Evolutionary conservation across 768 basidiomycete species (phyloP).

Genomic region (Hydnomerulius pinastri): DNA sequence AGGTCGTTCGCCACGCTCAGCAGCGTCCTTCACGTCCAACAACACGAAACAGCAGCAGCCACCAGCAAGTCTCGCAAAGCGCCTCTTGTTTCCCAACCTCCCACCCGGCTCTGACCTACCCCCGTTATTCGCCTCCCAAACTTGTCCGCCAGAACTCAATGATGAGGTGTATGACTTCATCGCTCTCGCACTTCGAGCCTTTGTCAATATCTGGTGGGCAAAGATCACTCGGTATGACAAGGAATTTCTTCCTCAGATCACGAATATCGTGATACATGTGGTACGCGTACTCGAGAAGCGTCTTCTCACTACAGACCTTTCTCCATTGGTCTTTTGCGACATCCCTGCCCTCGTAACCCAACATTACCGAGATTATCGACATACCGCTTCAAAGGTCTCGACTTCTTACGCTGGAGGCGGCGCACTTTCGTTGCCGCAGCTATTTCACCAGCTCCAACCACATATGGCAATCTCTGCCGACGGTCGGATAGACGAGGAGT

Average conservation of each 20-base stretch:
- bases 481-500: slow-evolving; percentile 69
- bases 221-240: slow-evolving; percentile 83
- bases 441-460: slow-evolving; percentile 83
- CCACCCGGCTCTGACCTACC: slow-evolving; percentile 48
- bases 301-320: slow-evolving; percentile 53
- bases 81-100: slow-evolving; percentile 65
- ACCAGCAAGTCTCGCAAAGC: slow-evolving; percentile 46
- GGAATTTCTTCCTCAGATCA: slow-evolving; percentile 75
- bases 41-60: slow-evolving; percentile 20
- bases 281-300: slow-evolving; percentile 63
- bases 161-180: slow-evolving; percentile 67
- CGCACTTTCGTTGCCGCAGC: slow-evolving; percentile 56
- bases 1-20: slow-evolving; percentile 22
- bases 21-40: slow-evolving; percentile 24
- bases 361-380: slow-evolving; percentile 79
- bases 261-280: slow-evolving; percentile 57
- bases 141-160: slow-evolving; percentile 55
- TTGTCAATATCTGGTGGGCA: slow-evolving; percentile 84
- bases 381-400: slow-evolving; percentile 58
- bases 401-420: slow-evolving; percentile 74
- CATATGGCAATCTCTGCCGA: slow-evolving; percentile 77
- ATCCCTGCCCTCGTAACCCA: slow-evolving; percentile 68
- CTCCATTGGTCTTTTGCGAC: slow-evolving; percentile 61
- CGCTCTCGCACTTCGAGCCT: slow-evolving; percentile 77
- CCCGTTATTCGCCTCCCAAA: slow-evolving; percentile 49